Evolutionary conservation across 176 grass and related monocot species (phyloP), one percentile per base, ranked within the genome.

Genomic region (Lolium multiflorum): DNA sequence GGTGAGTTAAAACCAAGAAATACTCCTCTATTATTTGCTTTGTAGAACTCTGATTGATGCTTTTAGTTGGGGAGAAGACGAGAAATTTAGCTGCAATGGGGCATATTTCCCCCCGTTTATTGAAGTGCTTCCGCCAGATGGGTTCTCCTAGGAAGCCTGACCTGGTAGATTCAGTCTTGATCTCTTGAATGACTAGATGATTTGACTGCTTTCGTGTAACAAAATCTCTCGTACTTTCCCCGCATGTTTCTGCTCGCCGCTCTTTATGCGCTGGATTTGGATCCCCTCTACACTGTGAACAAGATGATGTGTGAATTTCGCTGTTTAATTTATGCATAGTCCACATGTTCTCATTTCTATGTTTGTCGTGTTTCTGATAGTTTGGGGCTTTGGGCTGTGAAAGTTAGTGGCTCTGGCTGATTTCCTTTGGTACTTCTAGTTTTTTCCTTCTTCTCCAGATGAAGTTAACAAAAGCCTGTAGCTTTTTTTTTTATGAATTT

Each of bases 1-100:
- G 75, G 89, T 91, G 68, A 84, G 89, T 46, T 39, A 3, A n/a
- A 82, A 79, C 28, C 64, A 44, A 16, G 4, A 28, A 65, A 44
- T 6, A 60, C 14, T 38, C 16, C 5, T 59, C 24, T 78, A 55
- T 63, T 68, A 17, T 9, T 41, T 78, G 13, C 63, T 83, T n/a
- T 17, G 6, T 39, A 0, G 16, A 61, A 43, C 47, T 76, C 28
- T 22, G 69, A 4, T 54, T 4, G 11, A 18, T 82, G 11, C 48
- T 13, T 87, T 37, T 80, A 11, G 67, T 47, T 22, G 54, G 46
- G 17, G 11, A 35, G 15, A 66, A 75, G 3, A n/a, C 20, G 76
- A 84, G 64, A 51, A 51, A 44, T 79, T 83, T 76, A 13, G 49
- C 49, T 47, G 63, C 59, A 41, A 70, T 43, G 50, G 31, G 51